A percentile compares a stretch with the other conserved stretches of the same genome.
phyloP scores from a whole-genome alignment of 1,284 basidiomycete genomes.

The Schizophyllum commune region DNA sequence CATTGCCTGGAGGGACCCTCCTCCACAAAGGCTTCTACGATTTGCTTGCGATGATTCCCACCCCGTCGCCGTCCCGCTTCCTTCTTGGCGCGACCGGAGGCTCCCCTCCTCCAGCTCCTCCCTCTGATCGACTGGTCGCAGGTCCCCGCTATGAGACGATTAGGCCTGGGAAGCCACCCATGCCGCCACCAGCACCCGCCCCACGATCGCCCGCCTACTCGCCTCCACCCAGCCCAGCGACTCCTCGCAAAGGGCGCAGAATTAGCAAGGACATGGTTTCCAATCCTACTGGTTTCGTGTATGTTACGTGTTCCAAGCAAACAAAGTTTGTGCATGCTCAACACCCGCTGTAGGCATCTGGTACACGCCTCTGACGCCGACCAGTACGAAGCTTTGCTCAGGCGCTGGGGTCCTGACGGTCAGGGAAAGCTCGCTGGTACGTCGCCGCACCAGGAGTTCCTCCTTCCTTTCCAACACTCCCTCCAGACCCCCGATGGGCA shows the following conservation, averaged over 20 bases:
- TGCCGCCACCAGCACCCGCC: constrained; percentile 12
- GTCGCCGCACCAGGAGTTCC: constrained; percentile 3
- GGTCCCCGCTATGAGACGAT: constrained; percentile 61
- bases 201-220: constrained; percentile 16
- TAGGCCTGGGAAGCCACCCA: constrained; percentile 8
- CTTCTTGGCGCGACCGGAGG: constrained; percentile 41
- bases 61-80: constrained; percentile 56
- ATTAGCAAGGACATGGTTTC: constrained; percentile 87
- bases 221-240: constrained; percentile 20
- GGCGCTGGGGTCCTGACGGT: constrained; percentile 87
- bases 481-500: constrained; percentile 82
- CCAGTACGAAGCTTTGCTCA: constrained; percentile 84
- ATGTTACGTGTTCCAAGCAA: constrained; percentile 28
- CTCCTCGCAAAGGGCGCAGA: constrained; percentile 46
- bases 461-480: constrained; percentile 7
- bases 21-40: constrained; percentile 86
- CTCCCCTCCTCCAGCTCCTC: constrained; percentile 17
- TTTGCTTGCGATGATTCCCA: constrained; percentile 72
- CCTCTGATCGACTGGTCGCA: constrained; percentile 34
- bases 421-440: constrained; percentile 85
- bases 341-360: constrained; percentile 58
- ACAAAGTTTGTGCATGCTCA: constrained; percentile 16
- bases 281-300: constrained; percentile 79
- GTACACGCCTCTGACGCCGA: constrained; percentile 92
- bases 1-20: constrained; percentile 58